These are phyloP conservation scores for Ambrosiella xylebori DNA, from an alignment of 2,329 filamentous ascomycete species.

Conservation along the genomic window DNA sequence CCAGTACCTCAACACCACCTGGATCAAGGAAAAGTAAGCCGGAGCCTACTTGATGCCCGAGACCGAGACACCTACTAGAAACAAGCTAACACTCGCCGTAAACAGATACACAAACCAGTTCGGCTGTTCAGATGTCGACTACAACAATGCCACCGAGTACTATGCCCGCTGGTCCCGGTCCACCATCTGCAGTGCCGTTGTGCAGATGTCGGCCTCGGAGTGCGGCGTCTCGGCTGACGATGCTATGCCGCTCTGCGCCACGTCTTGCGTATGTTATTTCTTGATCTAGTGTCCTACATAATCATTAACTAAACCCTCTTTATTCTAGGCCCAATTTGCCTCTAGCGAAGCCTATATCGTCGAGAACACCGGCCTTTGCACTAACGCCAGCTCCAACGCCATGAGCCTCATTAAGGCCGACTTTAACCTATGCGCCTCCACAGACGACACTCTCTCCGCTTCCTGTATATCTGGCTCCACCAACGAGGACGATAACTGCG, in stretches of 20 bases:
- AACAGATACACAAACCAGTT: slow-evolving; percentile 63
- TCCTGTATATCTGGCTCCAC: slow-evolving; percentile 56
- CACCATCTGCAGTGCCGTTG: slow-evolving; percentile 80
- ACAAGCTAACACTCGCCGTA: not conserved
- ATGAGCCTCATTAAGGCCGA: slow-evolving; percentile 72
- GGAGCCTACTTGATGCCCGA: too few relatives aligned
- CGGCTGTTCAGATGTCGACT: slow-evolving; percentile 62
- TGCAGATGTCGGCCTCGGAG: slow-evolving; percentile 64
- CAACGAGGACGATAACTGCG: slow-evolving; percentile 80
- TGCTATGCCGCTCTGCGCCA: slow-evolving; percentile 67
- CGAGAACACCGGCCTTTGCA: slow-evolving; percentile 56
- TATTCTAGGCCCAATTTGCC: slow-evolving; percentile 54
- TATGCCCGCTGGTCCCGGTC: slow-evolving; percentile 91
- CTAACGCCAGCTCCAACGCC: slow-evolving; percentile 45
- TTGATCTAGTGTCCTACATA: not conserved
- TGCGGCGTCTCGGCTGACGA: slow-evolving; percentile 50
- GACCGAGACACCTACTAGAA: not conserved
- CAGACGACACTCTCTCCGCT: slow-evolving; percentile 57
- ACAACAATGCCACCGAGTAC: slow-evolving; percentile 60
- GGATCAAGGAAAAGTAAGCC: slow-evolving; percentile 60
- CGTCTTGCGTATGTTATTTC: slow-evolving; percentile 52
- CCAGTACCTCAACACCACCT: slow-evolving; percentile 56
- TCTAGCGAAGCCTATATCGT: slow-evolving; percentile 76
- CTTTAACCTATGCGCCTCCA: slow-evolving; percentile 75
- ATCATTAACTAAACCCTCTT: slow-evolving; percentile 16